Evolutionary conservation across 768 basidiomycete species (phyloP), one percentile per base, ranked within the genome.

Genomic region (Pleurotus citrinopileatus): DNA sequence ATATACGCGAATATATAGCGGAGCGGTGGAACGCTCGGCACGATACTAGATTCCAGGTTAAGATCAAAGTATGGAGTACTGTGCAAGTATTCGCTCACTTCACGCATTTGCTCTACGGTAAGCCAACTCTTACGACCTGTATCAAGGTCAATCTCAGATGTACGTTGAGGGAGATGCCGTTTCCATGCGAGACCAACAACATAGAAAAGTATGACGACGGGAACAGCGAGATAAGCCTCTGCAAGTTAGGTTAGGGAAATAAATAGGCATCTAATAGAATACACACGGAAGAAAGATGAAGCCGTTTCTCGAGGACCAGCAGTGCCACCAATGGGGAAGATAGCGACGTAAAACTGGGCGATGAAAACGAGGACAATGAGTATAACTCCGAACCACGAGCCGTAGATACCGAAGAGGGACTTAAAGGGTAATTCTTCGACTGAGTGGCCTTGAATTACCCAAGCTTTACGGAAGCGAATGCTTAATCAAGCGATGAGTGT

Each of bases 111-210:
- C 48, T 73, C 72, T 2, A 69, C 74, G 3, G 74, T 77, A 23
- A 74, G 63, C 75, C 75, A 77, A 59, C 71, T 72, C 67, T 76
- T 77, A 54, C 75, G 73, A 42, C 73, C 74, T 42, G 68, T 69
- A 52, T 76, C 75, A 47, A 78, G 67, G 50, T 78, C 71, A 48
- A 78, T 78, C 38, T 75, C 67, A 27, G 63, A 56, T 1, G 70
- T 66, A 1, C 69, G 63, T 60, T 61, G 65, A 17, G 75, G 75
- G 3, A 69, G 60, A 3, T 66, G 71, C 25, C 72, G 65, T 58
- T 77, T 76, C 75, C 75, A 77, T 4, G 58, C 37, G 42, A 68
- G 73, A 3, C 74, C 75, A 17, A 63, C 52, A 29, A 65, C 54
- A 56, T 69, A 76, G 67, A 74, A 75, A 25, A 67, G 36, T 40